Evolutionary conservation across 2,329 filamentous ascomycete genomes (phyloP), one percentile per base, ranked within the genome.

Genomic region (Lithohypha guttulata): DNA sequence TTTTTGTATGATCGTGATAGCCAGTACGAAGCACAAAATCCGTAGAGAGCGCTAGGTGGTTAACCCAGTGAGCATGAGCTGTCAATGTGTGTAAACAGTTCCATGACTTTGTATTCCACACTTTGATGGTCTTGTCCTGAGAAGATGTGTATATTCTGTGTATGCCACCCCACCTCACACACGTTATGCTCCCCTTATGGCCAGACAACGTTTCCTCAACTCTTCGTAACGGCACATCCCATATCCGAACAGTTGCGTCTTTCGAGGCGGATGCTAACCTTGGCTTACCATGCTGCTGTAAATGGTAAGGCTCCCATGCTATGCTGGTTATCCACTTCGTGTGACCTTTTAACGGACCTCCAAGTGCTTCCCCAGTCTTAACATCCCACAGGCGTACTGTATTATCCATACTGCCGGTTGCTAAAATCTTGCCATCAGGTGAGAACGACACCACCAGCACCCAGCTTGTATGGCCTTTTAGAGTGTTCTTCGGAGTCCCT

Each of bases 161-260:
- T 1, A 78, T 81, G n/a, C 89, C 89, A 42, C 91, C 91, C 91
- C 91, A 98, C 51, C 80, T 79, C 3, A 96, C 85, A 58, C 87
- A 95, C 31, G 82, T 86, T 11, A 96, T 84, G 33, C 78, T 84
- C 30, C 79, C 79, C 64, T 86, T 91, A 66, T 98, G 91, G 2
- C 89, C 89, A 4, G 80, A 83, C 19, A 96, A 68, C 2, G 89
- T 81, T 53, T 82, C 77, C 53, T 95, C 85, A 2, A 83, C 84
- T 29, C 73, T 74, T 26, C 84, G 80, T 5, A 80, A 77, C 42
- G 86, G 79, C 21, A 80, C 80, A 44, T 87, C 75, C 86, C 87
- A 96, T 34, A 96, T 72, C 26, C 89, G 72, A 28, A 93, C 77
- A 0, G 89, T 95, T 15, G 76, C 75, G 59, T 98, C 91, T 59